Evolutionary conservation across 192 early-diverging fungal species (phyloP).

Genomic region (Chytriomyces confervae): DNA sequence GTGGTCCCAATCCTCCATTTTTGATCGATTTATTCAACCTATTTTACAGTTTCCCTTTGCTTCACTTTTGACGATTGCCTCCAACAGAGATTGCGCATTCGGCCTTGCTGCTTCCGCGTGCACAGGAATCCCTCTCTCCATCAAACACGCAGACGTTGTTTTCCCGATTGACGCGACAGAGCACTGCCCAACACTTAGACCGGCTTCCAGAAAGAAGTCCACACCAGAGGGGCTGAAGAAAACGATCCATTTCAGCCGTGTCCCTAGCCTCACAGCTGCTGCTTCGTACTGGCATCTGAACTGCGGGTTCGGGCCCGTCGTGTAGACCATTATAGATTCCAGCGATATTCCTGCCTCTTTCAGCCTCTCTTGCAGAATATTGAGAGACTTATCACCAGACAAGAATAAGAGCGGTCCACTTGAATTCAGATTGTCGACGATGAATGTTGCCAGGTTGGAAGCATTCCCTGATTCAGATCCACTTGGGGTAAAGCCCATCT

Average conservation of each 20-base stretch:
- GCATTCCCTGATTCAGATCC: constrained; percentile 49
- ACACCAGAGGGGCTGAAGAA: constrained; percentile 68
- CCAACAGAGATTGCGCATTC: constrained; percentile 24
- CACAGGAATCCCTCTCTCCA: constrained; percentile 22
- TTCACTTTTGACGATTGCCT: constrained; percentile 17
- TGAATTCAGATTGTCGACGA: constrained; percentile 19
- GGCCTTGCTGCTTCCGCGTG: constrained; percentile 43
- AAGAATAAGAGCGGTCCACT: constrained; percentile 48
- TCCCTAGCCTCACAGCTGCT: not conserved
- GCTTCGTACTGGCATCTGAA: constrained; percentile 16
- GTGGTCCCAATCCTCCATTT: too few species aligned
- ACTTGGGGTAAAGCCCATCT: constrained; percentile 8
- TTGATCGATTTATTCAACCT: too few species aligned
- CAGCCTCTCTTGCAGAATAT: constrained; percentile 44
- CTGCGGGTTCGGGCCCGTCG: constrained; percentile 29
- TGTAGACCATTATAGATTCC: constrained; percentile 49
- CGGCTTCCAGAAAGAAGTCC: constrained; percentile 38
- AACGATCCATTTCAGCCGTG: constrained; percentile 51
- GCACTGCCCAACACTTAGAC: constrained; percentile 1
- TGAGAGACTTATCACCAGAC: constrained; percentile 57
- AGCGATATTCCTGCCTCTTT: constrained; percentile 29
- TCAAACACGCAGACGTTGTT: constrained; percentile 49
- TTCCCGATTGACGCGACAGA: constrained; percentile 52
- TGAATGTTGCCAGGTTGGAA: constrained; percentile 39
- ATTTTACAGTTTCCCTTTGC: not conserved